phyloP scores from a whole-genome alignment of 768 basidiomycete species.

The Agrocybe chaxingu region DNA sequence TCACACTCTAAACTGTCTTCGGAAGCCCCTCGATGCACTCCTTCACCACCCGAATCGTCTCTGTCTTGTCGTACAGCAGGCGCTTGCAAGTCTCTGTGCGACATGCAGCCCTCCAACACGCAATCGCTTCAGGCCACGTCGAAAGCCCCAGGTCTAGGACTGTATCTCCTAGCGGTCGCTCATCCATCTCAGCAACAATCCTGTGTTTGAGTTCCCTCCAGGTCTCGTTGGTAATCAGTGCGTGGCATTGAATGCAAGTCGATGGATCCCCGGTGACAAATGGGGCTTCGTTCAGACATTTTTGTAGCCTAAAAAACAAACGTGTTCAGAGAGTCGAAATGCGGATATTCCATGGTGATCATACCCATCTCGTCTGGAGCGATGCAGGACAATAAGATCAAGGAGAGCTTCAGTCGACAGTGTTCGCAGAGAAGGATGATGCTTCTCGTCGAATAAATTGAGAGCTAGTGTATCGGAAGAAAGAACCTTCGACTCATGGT shows the following conservation, averaged over 20 bases:
- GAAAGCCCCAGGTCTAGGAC: slow-evolving; percentile 43
- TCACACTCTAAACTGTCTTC: slow-evolving; percentile 11
- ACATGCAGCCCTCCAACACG: slow-evolving; percentile 61
- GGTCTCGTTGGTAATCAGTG: slow-evolving; percentile 50
- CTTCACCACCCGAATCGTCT: slow-evolving; percentile 49
- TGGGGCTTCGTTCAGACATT: slow-evolving; percentile 51
- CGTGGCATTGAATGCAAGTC: slow-evolving; percentile 52
- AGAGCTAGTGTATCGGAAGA: slow-evolving; percentile 53
- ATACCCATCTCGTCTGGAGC: slow-evolving; percentile 43
- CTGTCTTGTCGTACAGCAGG: slow-evolving; percentile 52
- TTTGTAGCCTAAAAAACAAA: slow-evolving; percentile 29
- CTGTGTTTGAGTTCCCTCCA: slow-evolving; percentile 65
- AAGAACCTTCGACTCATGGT: slow-evolving; percentile 49
- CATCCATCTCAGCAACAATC: slow-evolving; percentile 56
- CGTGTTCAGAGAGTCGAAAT: background rate
- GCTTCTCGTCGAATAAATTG: slow-evolving; percentile 44
- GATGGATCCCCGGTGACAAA: slow-evolving; percentile 47
- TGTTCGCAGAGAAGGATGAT: slow-evolving; percentile 43
- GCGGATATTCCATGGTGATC: slow-evolving; percentile 5
- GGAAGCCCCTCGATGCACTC: slow-evolving; percentile 52
- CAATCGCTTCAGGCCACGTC: slow-evolving; percentile 56
- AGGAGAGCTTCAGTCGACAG: slow-evolving; percentile 51
- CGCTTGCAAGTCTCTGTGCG: slow-evolving; percentile 39
- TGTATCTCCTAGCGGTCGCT: slow-evolving; percentile 57
- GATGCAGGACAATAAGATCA: slow-evolving; percentile 53